Percentiles rank a stretch among this genome's conserved stretches.
Conservation (phyloP, 805 yeast genomes). For the Pichia deserticola region DNA sequence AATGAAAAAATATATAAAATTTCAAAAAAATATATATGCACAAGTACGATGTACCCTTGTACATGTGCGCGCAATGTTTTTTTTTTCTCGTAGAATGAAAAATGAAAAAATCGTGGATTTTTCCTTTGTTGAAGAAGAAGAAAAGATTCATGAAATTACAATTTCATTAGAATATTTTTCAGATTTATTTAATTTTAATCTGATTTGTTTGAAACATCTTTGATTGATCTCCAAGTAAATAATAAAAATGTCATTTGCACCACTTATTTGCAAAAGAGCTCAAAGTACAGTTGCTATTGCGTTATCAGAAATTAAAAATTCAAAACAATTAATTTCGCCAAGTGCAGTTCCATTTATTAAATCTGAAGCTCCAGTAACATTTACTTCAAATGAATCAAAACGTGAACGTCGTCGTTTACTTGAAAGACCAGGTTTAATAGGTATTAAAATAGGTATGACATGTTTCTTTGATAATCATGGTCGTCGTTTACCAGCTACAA, state of each 20-base stretch:
- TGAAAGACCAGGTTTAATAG: constrained; percentile 75
- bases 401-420: constrained; percentile 68
- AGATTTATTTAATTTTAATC: too few relatives aligned
- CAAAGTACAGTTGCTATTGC: constrained; percentile 7
- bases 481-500: constrained; percentile 70
- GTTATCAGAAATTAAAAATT: neutral
- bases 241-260: neutral
- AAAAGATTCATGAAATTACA: too few relatives aligned
- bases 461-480: constrained; percentile 72
- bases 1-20: too few relatives aligned
- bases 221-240: too few relatives aligned
- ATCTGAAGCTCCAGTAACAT: constrained; percentile 43
- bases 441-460: constrained; percentile 85
- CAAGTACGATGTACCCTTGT: neutral
- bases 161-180: too few relatives aligned
- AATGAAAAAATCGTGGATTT: too few relatives aligned
- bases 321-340: constrained; percentile 33
- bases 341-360: constrained; percentile 42
- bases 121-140: too few relatives aligned
- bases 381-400: constrained; percentile 62
- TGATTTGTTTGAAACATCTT: too few relatives aligned
- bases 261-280: constrained; percentile 1
- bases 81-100: neutral
- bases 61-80: neutral
- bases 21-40: neutral